Conservation (phyloP, 306 rosid genomes). For the Mimosa pudica region DNA sequence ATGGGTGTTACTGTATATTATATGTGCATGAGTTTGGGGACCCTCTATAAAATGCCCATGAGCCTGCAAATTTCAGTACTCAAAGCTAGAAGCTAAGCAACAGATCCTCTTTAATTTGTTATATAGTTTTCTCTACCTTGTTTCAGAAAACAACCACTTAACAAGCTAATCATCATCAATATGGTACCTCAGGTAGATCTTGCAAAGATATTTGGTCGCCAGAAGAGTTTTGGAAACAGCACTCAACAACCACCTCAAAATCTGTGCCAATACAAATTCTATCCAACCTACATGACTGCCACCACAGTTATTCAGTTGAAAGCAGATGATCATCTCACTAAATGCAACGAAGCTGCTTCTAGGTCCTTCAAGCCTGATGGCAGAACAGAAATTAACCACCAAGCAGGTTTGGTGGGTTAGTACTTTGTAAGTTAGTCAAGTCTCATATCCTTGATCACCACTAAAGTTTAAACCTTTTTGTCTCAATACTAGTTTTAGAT, state of each 20-base stretch:
- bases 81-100: not conserved
- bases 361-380: slow-evolving; percentile 34
- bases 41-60: slow-evolving; percentile 33
- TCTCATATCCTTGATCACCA: not conserved
- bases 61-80: slow-evolving; percentile 28
- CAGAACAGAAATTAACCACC: slow-evolving; percentile 30
- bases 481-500: not conserved
- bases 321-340: slow-evolving; percentile 39
- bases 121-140: not conserved
- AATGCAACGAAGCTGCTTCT: slow-evolving; percentile 51
- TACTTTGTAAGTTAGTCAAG: not conserved
- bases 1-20: slow-evolving; percentile 1
- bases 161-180: not conserved
- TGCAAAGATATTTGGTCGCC: slow-evolving; percentile 41
- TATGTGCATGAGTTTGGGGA: not conserved
- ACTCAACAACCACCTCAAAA: slow-evolving; percentile 21
- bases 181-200: slow-evolving; percentile 48
- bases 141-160: not conserved
- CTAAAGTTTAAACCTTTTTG: not conserved
- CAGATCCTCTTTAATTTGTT: not conserved
- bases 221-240: slow-evolving; percentile 32
- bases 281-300: slow-evolving; percentile 40
- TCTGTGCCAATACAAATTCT: slow-evolving; percentile 47
- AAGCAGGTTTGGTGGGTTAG: slow-evolving; percentile 47
- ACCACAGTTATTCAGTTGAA: slow-evolving; percentile 43